Conservation (phyloP, 1,284 basidiomycete species). For the Ceratobasidium sp. region DNA sequence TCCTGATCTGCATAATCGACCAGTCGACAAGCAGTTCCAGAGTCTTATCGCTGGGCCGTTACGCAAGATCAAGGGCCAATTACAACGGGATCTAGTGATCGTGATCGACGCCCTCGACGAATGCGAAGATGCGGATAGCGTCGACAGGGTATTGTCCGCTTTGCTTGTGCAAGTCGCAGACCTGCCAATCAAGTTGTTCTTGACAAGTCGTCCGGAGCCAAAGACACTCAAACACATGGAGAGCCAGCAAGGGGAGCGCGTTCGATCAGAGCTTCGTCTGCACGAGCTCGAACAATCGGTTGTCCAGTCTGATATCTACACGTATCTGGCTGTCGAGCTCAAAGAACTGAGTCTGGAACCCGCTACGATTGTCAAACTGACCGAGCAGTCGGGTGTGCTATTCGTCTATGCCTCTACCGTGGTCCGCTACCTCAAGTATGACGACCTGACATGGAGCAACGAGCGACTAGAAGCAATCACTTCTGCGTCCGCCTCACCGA, state of each 20-base stretch:
- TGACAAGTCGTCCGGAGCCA: background rate
- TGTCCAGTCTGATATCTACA: background rate
- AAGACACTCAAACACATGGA: background rate
- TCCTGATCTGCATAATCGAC: background rate
- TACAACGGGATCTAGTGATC: background rate
- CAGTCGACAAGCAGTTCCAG: background rate
- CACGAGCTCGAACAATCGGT: background rate
- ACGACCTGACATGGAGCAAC: background rate
- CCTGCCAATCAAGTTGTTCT: background rate
- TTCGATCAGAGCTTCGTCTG: background rate
- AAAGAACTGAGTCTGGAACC: background rate
- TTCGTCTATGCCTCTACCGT: slow-evolving; percentile 3
- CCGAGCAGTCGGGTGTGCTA: background rate
- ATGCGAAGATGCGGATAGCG: background rate
- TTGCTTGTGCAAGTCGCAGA: background rate
- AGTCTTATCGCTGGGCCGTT: background rate
- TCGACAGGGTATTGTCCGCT: background rate
- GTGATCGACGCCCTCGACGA: slow-evolving; percentile 21
- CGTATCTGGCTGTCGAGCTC: background rate
- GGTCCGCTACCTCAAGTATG: background rate
- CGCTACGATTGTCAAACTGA: background rate
- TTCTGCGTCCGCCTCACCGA: background rate
- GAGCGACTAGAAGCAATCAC: background rate
- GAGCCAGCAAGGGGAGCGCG: background rate
- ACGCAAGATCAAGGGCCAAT: background rate